These are phyloP conservation scores for Lecanoromycetidae sp. DNA, from an alignment of 2,329 filamentous ascomycete species.

Conservation along the genomic window DNA sequence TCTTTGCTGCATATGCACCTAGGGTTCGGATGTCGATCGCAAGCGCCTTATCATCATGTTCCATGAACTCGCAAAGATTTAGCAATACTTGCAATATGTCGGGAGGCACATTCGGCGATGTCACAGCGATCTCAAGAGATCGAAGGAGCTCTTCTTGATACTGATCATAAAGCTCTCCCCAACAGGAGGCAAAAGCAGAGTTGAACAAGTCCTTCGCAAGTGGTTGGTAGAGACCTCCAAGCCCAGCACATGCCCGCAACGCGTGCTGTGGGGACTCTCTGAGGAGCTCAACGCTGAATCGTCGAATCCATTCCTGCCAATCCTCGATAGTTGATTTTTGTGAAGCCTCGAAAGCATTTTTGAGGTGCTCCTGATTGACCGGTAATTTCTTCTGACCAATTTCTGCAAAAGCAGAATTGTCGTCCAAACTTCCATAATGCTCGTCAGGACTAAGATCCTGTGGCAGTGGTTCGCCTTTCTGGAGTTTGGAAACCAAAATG, in stretches of 20 bases:
- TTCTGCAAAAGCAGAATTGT: constrained; percentile 72
- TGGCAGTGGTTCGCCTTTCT: constrained; percentile 88
- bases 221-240: constrained; percentile 84
- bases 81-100: constrained; percentile 89
- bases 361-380: constrained; percentile 94
- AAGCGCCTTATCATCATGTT: constrained; percentile 95
- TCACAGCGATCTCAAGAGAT: constrained; percentile 90
- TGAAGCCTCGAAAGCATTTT: constrained; percentile 91
- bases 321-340: constrained; percentile 97
- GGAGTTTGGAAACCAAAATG: constrained; percentile 78
- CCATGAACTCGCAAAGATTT: constrained; percentile 98
- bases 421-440: constrained; percentile 61
- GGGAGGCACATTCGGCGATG: constrained; percentile 87
- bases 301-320: constrained; percentile 97
- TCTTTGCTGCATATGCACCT: constrained; percentile 88
- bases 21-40: constrained; percentile 94
- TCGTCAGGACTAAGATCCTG: constrained; percentile 85
- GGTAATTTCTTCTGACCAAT: constrained; percentile 86
- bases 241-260: constrained; percentile 76
- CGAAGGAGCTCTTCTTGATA: constrained; percentile 94
- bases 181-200: constrained; percentile 96
- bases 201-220: constrained; percentile 93
- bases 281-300: constrained; percentile 88
- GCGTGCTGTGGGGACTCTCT: constrained; percentile 95
- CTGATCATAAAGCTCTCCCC: constrained; percentile 93